Evolutionary conservation across 371 early-diverging fungal species (phyloP).

Genomic region (Mucor ambiguus): DNA sequence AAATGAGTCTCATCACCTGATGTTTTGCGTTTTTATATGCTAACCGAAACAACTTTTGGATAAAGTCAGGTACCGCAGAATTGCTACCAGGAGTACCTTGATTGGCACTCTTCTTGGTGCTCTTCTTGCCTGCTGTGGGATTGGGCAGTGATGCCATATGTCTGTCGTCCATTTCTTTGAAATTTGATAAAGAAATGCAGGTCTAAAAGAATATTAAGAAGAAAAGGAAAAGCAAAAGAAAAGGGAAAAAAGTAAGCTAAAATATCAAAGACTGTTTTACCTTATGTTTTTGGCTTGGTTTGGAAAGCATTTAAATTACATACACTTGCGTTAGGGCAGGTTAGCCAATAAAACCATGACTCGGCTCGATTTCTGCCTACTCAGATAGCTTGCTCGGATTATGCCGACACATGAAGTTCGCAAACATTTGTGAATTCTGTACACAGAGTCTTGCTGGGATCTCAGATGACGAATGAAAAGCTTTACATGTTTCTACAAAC

Average conservation of each 20-base stretch:
- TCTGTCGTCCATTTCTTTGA: not conserved
- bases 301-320: not conserved
- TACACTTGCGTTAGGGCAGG: not conserved
- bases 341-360: not conserved
- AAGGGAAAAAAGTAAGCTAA: not conserved
- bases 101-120: slow-evolving; percentile 4
- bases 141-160: not conserved
- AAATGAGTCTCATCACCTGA: slow-evolving; percentile 4
- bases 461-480: not conserved
- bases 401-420: not conserved
- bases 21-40: not conserved
- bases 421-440: not conserved
- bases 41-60: slow-evolving; percentile 52
- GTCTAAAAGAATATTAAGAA: not conserved
- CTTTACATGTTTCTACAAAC: not conserved
- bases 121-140: slow-evolving; percentile 11
- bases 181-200: not conserved
- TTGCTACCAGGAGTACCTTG: slow-evolving; percentile 5
- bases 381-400: not conserved
- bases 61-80: slow-evolving; percentile 44
- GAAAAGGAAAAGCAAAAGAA: slow-evolving; percentile 1
- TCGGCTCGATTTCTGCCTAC: not conserved
- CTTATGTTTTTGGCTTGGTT: slow-evolving; percentile 1
- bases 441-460: not conserved
- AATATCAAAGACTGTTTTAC: slow-evolving; percentile 9